A percentile compares a stretch with the other conserved stretches of the same genome.
Evolutionary conservation across 768 basidiomycete species (phyloP).

Genomic region (Gymnopilus dilepis): DNA sequence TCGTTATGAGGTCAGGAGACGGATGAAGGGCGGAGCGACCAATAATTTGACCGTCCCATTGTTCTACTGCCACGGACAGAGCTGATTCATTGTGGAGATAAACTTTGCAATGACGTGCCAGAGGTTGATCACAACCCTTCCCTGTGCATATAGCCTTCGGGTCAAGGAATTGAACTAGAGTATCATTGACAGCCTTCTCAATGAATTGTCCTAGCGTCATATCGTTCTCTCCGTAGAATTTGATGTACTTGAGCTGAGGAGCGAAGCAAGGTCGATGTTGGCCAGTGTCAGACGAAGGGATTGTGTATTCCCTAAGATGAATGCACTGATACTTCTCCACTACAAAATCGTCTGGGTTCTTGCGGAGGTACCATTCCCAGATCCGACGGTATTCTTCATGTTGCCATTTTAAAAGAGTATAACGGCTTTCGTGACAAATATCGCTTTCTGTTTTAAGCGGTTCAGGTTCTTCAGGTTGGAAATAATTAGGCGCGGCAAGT

Average conservation of each 20-base stretch:
- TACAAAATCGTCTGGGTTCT: conserved; percentile 84
- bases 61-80: conserved; percentile 85
- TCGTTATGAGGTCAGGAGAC: conserved; percentile 80
- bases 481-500: conserved; percentile 10
- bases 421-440: conserved; percentile 75
- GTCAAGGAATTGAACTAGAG: conserved; percentile 70
- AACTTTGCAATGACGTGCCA: conserved; percentile 86
- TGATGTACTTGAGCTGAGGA: conserved; percentile 73
- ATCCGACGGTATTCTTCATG: conserved; percentile 88
- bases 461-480: conserved; percentile 41
- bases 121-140: conserved; percentile 83
- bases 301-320: conserved; percentile 75
- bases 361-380: conserved; percentile 95
- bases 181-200: conserved; percentile 75
- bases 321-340: conserved; percentile 95
- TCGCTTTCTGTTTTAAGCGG: conserved; percentile 67
- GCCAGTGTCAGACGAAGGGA: conserved; percentile 75
- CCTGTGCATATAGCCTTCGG: conserved; percentile 80
- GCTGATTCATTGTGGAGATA: conserved; percentile 89
- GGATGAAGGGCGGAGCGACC: conserved; percentile 57
- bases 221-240: conserved; percentile 93
- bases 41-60: conserved; percentile 82
- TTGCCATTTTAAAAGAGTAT: conserved; percentile 73
- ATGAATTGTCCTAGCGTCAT: conserved; percentile 93
- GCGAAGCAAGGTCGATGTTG: conserved; percentile 78